Conservation (phyloP, 78 protist species). For the Guillardia theta region DNA sequence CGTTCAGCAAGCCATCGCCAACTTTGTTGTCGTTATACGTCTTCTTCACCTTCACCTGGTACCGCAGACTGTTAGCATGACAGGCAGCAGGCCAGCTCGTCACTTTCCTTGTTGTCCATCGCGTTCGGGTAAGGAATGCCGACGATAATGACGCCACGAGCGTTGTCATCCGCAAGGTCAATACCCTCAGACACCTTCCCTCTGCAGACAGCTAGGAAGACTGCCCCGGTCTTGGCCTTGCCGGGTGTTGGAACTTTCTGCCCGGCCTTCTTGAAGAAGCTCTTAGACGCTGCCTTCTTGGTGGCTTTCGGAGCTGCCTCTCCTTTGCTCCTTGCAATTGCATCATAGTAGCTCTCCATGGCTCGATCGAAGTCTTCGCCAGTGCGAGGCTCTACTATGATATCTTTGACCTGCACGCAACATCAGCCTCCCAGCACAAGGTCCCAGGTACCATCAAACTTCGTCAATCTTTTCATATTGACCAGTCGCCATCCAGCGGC, state of each 20-base stretch:
- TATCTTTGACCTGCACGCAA: background rate
- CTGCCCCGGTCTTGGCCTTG: conserved; percentile 55
- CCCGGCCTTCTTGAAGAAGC: too few species aligned
- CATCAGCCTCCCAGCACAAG: too few species aligned
- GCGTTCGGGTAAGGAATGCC: conserved; percentile 71
- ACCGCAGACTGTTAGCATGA: too few species aligned
- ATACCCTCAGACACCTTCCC: conserved; percentile 67
- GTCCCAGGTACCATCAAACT: too few species aligned
- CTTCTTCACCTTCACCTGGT: conserved; percentile 22
- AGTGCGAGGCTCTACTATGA: background rate
- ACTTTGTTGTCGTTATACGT: background rate
- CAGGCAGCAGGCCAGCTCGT: too few species aligned
- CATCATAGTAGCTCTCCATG: background rate
- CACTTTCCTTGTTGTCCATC: conserved; percentile 27
- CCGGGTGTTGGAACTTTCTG: background rate
- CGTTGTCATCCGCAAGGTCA: conserved; percentile 60
- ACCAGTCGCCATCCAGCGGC: background rate
- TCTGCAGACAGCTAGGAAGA: conserved; percentile 65
- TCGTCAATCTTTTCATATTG: background rate
- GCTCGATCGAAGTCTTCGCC: background rate
- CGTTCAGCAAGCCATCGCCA: background rate
- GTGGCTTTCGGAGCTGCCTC: background rate
- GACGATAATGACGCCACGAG: conserved; percentile 61
- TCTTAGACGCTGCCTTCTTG: background rate
- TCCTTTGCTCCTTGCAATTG: background rate